Base-by-base conservation (phyloP, 257 asterid species). In the Marsdenia floribunda region DNA sequence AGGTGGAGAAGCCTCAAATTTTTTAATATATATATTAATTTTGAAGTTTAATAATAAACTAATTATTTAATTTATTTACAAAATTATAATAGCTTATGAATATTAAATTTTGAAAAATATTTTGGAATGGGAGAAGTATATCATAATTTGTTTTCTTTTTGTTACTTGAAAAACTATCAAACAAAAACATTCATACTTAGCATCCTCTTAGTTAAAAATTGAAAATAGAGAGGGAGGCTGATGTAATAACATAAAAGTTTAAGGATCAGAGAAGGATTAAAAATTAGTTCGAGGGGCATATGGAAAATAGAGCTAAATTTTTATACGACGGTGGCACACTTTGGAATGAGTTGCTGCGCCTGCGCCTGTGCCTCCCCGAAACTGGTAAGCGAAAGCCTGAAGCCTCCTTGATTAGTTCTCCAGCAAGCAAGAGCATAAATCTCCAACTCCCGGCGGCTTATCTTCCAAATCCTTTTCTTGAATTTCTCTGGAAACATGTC, bases 401-500 rank as follows among this genome's bases (percentile, higher is more conserved):
- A 73, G 76, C 54, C 58, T 42, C 53, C 37, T 14, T n/a, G 54
- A 0, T 42, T 44, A 4, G 38, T 37, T 21, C 66, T 69, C 63
- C 70, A 37, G 61, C 29, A 37, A 53, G 47, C 35, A 33, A 55
- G 40, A 33, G 35, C 49, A 29, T 14, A 57, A 26, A 29, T 29
- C 75, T 35, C 57, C 79, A 24, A 38, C 4, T 11, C 33, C 22
- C 44, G 46, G 26, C 49, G 46, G 26, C 35, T 18, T 58, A 26
- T 57, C 55, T 58, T 59, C 76, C 72, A 21, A 26, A 22, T 38
- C 66, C 18, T 21, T 59, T 73, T 21, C 38, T 60, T 16, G 44
- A 33, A 59, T 59, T 58, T 12, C 74, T 49, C 22, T 11, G 0
- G 59, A 72, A 79, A 9, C 80, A 92, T 90, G 97, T 89, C 99